Evolutionary conservation across 2,329 filamentous ascomycete genomes (phyloP), one percentile per base, ranked within the genome.

Genomic region (Alternaria sp.): DNA sequence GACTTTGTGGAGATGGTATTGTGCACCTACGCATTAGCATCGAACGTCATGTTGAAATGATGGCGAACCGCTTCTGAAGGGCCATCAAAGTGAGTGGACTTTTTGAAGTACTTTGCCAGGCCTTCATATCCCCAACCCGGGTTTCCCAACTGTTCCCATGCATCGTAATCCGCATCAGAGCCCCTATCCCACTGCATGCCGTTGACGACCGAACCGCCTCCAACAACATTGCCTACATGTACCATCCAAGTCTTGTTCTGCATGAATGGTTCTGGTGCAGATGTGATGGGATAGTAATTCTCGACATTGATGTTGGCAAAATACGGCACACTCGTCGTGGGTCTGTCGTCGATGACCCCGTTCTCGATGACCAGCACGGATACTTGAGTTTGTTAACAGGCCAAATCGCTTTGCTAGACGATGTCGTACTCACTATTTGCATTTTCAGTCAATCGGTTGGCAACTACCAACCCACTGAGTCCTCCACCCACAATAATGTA

Each of bases 101-200:
- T 70, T 54, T 67, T 70, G 63, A 80, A 79, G 64, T 78, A 79
- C 9, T 71, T 74, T 16, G 73, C 54, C 8, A 84, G 62, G 12
- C 78, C 78, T 46, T 84, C 75, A 82, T 83, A 88, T 1, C 81
- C 80, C 87, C 87, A 89, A 0, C 85, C 86, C 1, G 71, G 54
- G 64, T 87, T 88, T 1, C 86, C 86, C 8, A 89, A 70, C 36
- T 79, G 73, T 48, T 81, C 82, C 86, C 86, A 89, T 4, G 80
- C 81, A 71, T 88, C 82, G 59, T 78, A 78, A 48, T 77, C 75
- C 8, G 59, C 72, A 24, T 66, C 63, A 9, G 66, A 62, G 20
- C 69, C 76, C 8, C 76, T 63, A 43, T 74, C 73, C 55, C 73
- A 77, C 26, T 70, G 64, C 72, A 79, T 73, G 2, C 73, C 73